Percentiles rank a stretch among this genome's conserved stretches.
Conservation (phyloP, 208 protist genomes). For the Strigomonas culicis region DNA sequence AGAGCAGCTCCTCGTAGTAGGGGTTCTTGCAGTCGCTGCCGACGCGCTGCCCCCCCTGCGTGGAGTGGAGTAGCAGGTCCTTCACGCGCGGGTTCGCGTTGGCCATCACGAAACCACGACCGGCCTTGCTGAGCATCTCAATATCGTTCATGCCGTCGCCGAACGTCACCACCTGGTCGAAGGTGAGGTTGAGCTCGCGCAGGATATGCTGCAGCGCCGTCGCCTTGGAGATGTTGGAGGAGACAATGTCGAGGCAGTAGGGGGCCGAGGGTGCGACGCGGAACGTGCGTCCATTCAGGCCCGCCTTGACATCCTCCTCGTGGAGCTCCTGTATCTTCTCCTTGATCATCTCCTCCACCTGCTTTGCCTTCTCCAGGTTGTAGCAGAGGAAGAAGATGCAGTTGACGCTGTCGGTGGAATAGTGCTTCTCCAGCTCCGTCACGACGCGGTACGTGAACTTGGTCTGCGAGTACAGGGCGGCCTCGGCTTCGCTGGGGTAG, state of each 20-base stretch:
- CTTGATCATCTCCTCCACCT: constrained; percentile 15
- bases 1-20: not conserved
- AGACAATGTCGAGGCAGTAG: constrained; percentile 36
- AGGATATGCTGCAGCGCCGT: constrained; percentile 39
- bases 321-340: constrained; percentile 26
- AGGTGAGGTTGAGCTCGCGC: constrained; percentile 20
- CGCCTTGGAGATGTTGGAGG: constrained; percentile 37
- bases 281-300: constrained; percentile 60
- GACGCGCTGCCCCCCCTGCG: constrained; percentile 45
- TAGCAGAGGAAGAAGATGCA: constrained; percentile 30
- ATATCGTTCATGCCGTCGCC: constrained; percentile 77
- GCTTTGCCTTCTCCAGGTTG: constrained; percentile 30
- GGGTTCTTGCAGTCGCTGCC: constrained; percentile 34
- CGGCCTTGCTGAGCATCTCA: constrained; percentile 40
- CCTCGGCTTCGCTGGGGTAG: constrained; percentile 31
- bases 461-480: constrained; percentile 24
- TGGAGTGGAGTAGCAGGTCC: constrained; percentile 30
- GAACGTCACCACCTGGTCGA: constrained; percentile 39
- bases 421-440: constrained; percentile 1
- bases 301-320: constrained; percentile 21
- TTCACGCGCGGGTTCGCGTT: constrained; percentile 45
- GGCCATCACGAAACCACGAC: constrained; percentile 56
- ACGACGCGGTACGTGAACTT: constrained; percentile 25
- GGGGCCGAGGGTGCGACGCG: constrained; percentile 27
- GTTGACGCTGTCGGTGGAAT: constrained; percentile 11